These are phyloP conservation scores for Anisodus acutangulus DNA, from an alignment of 257 asterid species.

Conservation along the genomic window DNA sequence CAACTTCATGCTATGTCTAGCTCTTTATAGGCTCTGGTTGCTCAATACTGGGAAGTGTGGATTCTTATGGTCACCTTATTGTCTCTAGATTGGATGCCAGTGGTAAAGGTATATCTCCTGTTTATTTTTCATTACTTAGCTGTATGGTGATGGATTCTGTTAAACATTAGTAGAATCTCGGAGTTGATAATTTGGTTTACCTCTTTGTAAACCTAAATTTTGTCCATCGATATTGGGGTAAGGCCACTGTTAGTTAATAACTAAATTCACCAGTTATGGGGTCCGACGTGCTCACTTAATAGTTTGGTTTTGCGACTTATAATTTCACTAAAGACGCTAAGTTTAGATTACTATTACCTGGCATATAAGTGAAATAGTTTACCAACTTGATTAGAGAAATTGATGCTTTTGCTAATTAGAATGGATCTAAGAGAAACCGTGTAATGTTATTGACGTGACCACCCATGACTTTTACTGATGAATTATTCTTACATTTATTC, in stretches of 20 bases:
- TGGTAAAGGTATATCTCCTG: conserved; percentile 49
- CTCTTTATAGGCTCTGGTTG: conserved; percentile 55
- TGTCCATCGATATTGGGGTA: not conserved
- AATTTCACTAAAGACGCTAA: not conserved
- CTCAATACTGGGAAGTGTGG: conserved; percentile 86
- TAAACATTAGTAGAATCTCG: not conserved
- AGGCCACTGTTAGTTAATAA: not conserved
- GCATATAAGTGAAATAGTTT: not conserved
- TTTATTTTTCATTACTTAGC: conserved; percentile 2
- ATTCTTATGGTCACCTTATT: conserved; percentile 82
- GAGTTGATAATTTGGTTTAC: not conserved
- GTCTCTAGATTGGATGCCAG: conserved; percentile 71
- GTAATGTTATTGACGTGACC: not conserved
- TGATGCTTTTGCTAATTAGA: not conserved
- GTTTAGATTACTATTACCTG: not conserved
- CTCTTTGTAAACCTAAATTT: not conserved
- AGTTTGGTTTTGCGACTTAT: conserved; percentile 6
- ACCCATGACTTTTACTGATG: not conserved
- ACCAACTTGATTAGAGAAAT: not conserved
- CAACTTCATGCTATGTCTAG: conserved; percentile 25
- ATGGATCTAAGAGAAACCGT: not conserved
- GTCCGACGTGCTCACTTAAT: conserved; percentile 10
- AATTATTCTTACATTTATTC: not conserved
- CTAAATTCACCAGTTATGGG: not conserved
- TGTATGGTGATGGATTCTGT: not conserved